Evolutionary conservation across 2,329 filamentous ascomycete genomes (phyloP).

Genomic region (Apiospora koreana): DNA sequence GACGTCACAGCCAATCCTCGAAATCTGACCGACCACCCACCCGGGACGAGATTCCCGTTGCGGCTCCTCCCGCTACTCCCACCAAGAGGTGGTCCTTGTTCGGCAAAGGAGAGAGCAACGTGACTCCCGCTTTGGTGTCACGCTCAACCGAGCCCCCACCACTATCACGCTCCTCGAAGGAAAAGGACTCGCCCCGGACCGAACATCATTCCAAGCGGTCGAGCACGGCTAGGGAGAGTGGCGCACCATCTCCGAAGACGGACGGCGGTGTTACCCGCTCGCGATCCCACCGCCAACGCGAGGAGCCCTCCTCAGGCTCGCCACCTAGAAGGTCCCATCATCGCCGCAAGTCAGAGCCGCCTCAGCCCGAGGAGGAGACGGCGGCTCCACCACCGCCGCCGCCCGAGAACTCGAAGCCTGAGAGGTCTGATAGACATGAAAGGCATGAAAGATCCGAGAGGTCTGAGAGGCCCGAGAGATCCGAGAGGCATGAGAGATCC

Average conservation of each 20-base stretch:
- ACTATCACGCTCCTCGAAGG: constrained; percentile 6
- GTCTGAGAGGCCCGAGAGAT: not conserved
- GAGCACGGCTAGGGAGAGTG: not conserved
- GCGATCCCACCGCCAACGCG: not conserved
- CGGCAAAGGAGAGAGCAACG: constrained; percentile 6
- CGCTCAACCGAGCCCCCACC: constrained; percentile 8
- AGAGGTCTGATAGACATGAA: no score
- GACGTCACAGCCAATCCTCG: constrained; percentile 11
- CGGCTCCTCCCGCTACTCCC: not conserved
- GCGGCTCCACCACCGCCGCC: not conserved
- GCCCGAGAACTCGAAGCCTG: not conserved
- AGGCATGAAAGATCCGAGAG: not conserved
- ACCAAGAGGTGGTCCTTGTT: constrained; percentile 15
- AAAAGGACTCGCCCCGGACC: constrained; percentile 1
- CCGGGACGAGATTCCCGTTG: not conserved
- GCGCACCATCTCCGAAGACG: not conserved
- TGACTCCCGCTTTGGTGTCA: not conserved
- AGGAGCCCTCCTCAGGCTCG: constrained; percentile 1
- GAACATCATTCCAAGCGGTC: constrained; percentile 5
- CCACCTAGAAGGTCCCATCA: not conserved
- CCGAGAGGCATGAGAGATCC: not conserved
- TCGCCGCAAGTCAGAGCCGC: not conserved
- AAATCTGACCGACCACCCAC: not conserved
- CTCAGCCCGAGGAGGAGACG: not conserved
- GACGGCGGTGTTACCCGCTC: not conserved